Evolutionary conservation across 106 monocot species (phyloP).

Genomic region (Dioscorea zingiberensis): DNA sequence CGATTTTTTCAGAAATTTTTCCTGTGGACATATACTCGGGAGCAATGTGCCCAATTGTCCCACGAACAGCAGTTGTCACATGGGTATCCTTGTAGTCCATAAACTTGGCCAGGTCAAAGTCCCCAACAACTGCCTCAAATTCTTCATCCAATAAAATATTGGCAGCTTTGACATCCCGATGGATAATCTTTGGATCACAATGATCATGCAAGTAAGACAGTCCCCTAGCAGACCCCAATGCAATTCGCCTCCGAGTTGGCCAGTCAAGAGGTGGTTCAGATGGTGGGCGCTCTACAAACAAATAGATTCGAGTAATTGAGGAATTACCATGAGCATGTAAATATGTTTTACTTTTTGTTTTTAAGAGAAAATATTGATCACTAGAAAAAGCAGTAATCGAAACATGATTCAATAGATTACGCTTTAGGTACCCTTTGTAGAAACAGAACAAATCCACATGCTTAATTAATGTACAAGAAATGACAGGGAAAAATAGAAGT

Average conservation of each 20-base stretch:
- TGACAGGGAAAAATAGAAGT: background rate
- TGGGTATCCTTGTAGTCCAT: conserved; percentile 99
- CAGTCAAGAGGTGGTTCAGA: conserved; percentile 73
- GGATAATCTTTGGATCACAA: conserved; percentile 99
- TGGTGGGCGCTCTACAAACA: conserved; percentile 48
- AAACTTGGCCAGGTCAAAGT: conserved; percentile 92
- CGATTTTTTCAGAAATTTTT: conserved; percentile 94
- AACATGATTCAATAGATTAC: too few species aligned
- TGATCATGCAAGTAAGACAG: conserved; percentile 93
- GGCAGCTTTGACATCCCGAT: conserved; percentile 97
- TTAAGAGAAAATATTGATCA: too few species aligned
- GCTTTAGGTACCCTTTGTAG: too few species aligned
- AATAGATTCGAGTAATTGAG: background rate
- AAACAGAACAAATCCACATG: background rate
- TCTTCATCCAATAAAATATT: conserved; percentile 96
- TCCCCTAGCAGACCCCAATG: conserved; percentile 87
- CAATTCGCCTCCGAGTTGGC: conserved; percentile 66
- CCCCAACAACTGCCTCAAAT: conserved; percentile 95
- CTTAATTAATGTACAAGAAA: too few species aligned
- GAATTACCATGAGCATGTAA: too few species aligned
- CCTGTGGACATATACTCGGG: conserved; percentile 95
- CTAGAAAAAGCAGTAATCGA: too few species aligned
- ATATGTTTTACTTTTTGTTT: too few species aligned
- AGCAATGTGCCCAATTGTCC: conserved; percentile 95
- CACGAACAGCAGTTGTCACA: conserved; percentile 92